These are phyloP conservation scores for Phoenix dactylifera DNA, from an alignment of 176 grass and related monocot species.

Conservation along the genomic window DNA sequence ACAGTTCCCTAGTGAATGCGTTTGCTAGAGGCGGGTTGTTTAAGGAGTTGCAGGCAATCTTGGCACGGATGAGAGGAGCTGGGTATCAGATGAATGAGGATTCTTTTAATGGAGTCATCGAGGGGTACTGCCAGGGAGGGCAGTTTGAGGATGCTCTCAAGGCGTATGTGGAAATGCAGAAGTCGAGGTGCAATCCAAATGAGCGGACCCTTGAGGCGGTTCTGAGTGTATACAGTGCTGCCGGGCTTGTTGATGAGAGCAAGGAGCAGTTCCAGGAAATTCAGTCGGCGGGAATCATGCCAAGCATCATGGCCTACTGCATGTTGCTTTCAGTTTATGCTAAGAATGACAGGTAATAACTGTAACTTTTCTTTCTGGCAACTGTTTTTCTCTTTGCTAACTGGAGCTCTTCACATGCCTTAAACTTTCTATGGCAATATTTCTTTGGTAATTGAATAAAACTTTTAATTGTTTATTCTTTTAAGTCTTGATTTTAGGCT, in stretches of 20 bases:
- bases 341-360: constrained; percentile 73
- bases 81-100: constrained; percentile 69
- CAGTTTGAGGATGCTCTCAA: constrained; percentile 73
- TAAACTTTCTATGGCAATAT: no score
- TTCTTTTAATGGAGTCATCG: constrained; percentile 71
- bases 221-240: constrained; percentile 78
- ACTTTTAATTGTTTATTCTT: no score
- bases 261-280: constrained; percentile 96
- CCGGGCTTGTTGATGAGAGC: constrained; percentile 74
- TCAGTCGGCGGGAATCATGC: constrained; percentile 30
- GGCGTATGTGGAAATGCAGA: constrained; percentile 84
- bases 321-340: constrained; percentile 88
- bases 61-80: constrained; percentile 69
- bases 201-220: constrained; percentile 80
- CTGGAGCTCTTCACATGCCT: background rate
- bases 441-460: no score
- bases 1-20: constrained; percentile 59
- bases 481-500: no score
- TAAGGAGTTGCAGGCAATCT: constrained; percentile 58
- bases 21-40: constrained; percentile 82
- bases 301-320: constrained; percentile 71
- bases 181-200: constrained; percentile 71
- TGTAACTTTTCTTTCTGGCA: background rate
- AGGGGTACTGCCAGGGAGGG: constrained; percentile 74
- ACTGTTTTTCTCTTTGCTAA: background rate